A percentile compares a stretch with the other conserved stretches of the same genome.
Conservation (phyloP, 2,329 filamentous ascomycete species). For the Clarireedia paspali region DNA sequence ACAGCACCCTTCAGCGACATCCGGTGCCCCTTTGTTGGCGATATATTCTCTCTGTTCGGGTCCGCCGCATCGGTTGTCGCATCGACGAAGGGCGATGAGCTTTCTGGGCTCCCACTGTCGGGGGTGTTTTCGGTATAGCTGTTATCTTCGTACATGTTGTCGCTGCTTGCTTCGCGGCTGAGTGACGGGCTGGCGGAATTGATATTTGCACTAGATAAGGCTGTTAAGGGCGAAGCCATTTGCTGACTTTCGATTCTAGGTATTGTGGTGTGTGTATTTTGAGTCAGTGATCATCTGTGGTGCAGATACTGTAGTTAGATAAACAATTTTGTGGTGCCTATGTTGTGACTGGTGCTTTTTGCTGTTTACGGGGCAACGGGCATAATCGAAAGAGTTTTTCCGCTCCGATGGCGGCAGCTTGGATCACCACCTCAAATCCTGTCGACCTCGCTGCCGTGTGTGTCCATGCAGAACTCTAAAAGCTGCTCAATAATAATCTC, state of each 20-base stretch:
- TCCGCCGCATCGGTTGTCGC: conserved; percentile 17
- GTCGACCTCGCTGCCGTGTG: too few species aligned
- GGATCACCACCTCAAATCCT: too few species aligned
- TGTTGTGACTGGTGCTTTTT: background rate
- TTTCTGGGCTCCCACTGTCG: conserved; percentile 23
- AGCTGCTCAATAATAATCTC: background rate
- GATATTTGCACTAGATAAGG: background rate
- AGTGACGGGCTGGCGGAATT: conserved; percentile 13
- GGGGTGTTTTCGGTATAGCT: conserved; percentile 18
- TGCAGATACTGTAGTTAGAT: conserved; percentile 3
- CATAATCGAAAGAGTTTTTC: background rate
- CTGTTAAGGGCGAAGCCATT: conserved; percentile 13
- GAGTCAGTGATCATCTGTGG: conserved; percentile 5
- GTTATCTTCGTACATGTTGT: conserved; percentile 21
- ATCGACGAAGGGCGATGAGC: conserved; percentile 25
- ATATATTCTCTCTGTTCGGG: conserved; percentile 21
- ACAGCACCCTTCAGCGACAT: conserved; percentile 20
- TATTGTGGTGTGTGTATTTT: conserved; percentile 1
- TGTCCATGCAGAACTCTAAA: too few species aligned
- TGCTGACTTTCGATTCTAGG: background rate
- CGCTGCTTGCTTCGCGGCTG: conserved; percentile 12
- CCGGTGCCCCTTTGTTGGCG: conserved; percentile 22
- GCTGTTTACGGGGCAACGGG: conserved; percentile 8
- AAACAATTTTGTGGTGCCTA: conserved; percentile 3
- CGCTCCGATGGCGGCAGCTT: background rate